phyloP scores from a whole-genome alignment of 139 green algal species.

The Yamagishiella unicocca region DNA sequence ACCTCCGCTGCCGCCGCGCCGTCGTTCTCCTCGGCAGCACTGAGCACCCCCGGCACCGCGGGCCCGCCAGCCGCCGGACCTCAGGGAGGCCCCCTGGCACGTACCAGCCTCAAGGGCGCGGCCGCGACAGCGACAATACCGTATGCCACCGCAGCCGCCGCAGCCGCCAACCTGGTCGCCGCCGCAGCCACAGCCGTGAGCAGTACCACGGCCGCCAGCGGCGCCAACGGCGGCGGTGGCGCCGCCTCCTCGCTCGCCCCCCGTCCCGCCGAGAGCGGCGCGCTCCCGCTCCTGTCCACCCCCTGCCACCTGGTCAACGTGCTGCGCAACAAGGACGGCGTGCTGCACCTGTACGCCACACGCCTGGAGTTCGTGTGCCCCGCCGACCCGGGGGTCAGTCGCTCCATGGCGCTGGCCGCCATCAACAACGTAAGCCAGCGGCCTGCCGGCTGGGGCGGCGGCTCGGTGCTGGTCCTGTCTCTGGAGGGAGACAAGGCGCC shows the following conservation, averaged over 20 bases:
- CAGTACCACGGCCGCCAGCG: background rate
- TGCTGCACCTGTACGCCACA: slow-evolving; percentile 40
- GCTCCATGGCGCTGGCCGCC: slow-evolving; percentile 4
- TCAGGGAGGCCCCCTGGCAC: no score
- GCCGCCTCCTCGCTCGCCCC: no score
- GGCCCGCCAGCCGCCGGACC: no score
- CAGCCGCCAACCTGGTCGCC: background rate
- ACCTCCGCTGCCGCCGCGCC: no score
- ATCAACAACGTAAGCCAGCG: slow-evolving; percentile 48
- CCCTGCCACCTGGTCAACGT: slow-evolving; percentile 40
- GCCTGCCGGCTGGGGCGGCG: slow-evolving; percentile 24
- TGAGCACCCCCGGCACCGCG: no score
- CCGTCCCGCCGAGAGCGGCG: background rate
- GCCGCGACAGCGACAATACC: no score
- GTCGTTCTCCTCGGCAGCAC: no score
- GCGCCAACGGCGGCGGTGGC: background rate
- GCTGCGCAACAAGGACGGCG: slow-evolving; percentile 43
- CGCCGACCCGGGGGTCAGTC: slow-evolving; percentile 6
- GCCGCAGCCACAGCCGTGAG: no score
- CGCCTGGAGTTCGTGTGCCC: slow-evolving; percentile 46
- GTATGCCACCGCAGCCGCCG: background rate
- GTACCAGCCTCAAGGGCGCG: no score
- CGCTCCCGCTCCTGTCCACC: slow-evolving; percentile 28
- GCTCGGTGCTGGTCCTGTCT: slow-evolving; percentile 7
- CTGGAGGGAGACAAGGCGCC: slow-evolving; percentile 27